These are phyloP conservation scores for Ophiosphaerella korrae DNA, from an alignment of 2,329 filamentous ascomycete genomes.

Conservation along the genomic window DNA sequence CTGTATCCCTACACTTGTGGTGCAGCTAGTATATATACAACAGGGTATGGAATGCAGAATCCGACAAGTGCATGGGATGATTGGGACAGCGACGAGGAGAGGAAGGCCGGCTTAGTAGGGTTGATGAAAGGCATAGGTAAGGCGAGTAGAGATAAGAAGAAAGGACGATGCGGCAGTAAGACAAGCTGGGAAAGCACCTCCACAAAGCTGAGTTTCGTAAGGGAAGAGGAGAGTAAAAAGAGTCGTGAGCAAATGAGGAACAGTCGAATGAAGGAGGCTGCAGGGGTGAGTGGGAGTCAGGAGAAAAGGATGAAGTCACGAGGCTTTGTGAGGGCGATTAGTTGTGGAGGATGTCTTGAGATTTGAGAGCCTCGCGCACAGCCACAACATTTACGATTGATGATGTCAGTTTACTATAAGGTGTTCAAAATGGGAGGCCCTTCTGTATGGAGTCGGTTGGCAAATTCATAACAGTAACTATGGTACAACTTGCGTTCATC, in stretches of 20 bases:
- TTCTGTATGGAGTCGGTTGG: neutral
- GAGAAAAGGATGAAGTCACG: conserved; percentile 27
- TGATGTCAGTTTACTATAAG: neutral
- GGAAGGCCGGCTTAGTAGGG: conserved; percentile 35
- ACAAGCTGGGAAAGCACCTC: neutral
- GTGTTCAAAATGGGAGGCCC: neutral
- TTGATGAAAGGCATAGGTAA: conserved; percentile 26
- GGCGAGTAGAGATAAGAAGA: conserved; percentile 7
- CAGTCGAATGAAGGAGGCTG: conserved; percentile 7
- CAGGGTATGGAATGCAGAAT: conserved; percentile 30
- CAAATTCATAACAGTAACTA: too few species aligned
- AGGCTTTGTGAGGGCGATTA: conserved; percentile 40
- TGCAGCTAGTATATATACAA: conserved; percentile 17
- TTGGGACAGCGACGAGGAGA: conserved; percentile 41
- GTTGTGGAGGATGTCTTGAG: conserved; percentile 38
- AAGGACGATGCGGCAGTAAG: conserved; percentile 9
- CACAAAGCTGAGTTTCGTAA: neutral
- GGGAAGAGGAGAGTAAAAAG: conserved; percentile 9
- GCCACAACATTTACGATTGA: neutral
- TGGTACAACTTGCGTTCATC: too few species aligned
- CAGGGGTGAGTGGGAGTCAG: neutral
- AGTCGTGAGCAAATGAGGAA: conserved; percentile 4
- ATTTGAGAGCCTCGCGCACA: neutral
- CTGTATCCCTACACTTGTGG: conserved; percentile 26
- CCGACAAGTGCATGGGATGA: conserved; percentile 45